Evolutionary conservation across 768 basidiomycete species (phyloP).

Genomic region (Rhodotorula sphaerocarpa): DNA sequence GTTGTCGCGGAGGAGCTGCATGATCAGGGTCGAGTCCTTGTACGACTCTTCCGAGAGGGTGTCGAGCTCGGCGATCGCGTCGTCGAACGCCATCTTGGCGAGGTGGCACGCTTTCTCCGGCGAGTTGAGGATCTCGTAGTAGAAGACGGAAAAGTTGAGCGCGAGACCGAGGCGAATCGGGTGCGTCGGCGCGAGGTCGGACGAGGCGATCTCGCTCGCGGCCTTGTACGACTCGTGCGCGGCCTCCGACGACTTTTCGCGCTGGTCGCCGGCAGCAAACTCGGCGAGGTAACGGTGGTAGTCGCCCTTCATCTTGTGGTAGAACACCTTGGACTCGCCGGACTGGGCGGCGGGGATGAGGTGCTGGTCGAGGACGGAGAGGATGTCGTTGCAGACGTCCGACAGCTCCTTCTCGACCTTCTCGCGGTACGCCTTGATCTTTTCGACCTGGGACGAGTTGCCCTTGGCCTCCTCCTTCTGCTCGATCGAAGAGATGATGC

Average conservation of each 20-base stretch:
- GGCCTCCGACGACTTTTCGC: constrained; percentile 94
- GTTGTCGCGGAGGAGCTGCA: constrained; percentile 90
- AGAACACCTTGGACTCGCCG: constrained; percentile 97
- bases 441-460: constrained; percentile 86
- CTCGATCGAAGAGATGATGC: constrained; percentile 95
- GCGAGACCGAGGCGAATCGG: constrained; percentile 97
- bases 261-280: constrained; percentile 94
- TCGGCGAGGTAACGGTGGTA: constrained; percentile 99
- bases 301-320: constrained; percentile 99
- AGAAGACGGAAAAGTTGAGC: constrained; percentile 98
- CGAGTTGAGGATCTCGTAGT: constrained; percentile 98
- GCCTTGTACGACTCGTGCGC: constrained; percentile 91
- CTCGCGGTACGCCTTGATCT: constrained; percentile 95
- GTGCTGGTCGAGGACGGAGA: constrained; percentile 70
- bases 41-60: constrained; percentile 78
- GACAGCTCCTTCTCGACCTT: constrained; percentile 94
- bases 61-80: constrained; percentile 98
- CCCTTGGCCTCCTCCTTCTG: constrained; percentile 99
- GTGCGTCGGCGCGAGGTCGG: constrained; percentile 46
- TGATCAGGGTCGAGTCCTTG: constrained; percentile 30
- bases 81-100: constrained; percentile 67
- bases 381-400: constrained; percentile 86
- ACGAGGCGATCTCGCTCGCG: constrained; percentile 76
- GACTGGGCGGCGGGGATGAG: constrained; percentile 92
- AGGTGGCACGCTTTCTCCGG: constrained; percentile 97